phyloP scores from a whole-genome alignment of 331 rosid species.

The Acacia concinna region DNA sequence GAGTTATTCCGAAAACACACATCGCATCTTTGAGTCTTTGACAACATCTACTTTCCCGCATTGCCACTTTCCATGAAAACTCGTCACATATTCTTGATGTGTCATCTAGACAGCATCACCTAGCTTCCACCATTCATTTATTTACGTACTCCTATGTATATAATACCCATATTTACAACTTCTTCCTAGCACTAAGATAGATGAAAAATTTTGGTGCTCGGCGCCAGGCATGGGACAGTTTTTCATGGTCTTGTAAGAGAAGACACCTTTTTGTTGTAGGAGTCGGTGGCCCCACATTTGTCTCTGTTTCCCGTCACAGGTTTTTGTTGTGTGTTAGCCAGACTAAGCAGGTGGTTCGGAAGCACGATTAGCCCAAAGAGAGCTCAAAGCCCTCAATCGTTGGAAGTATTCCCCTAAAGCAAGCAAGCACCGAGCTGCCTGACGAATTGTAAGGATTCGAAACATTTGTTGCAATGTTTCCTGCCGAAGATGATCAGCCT shows the following conservation, averaged over 20 bases:
- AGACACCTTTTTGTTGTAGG: conserved; percentile 29
- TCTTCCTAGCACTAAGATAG: conserved; percentile 45
- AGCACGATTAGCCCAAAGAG: conserved; percentile 75
- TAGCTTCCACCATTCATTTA: conserved; percentile 37
- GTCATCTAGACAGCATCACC: conserved; percentile 35
- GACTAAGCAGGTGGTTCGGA: conserved; percentile 70
- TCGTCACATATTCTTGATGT: conserved; percentile 30
- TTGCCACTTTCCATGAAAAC: conserved; percentile 31
- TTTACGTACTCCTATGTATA: conserved; percentile 38
- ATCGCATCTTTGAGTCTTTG: conserved; percentile 25
- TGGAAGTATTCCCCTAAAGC: conserved; percentile 88
- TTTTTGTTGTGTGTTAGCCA: conserved; percentile 30
- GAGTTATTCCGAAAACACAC: conserved; percentile 24
- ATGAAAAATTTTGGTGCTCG: conserved; percentile 50
- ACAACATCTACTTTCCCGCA: conserved; percentile 34
- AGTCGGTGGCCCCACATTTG: conserved; percentile 30
- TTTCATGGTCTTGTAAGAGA: conserved; percentile 22
- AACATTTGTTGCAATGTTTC: conserved; percentile 80
- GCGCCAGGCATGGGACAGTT: conserved; percentile 35
- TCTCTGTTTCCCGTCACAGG: conserved; percentile 27
- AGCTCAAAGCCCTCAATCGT: conserved; percentile 87
- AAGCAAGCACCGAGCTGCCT: conserved; percentile 83
- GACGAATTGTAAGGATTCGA: conserved; percentile 72
- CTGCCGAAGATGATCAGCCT: conserved; percentile 93
- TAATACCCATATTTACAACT: conserved; percentile 66